phyloP scores from a whole-genome alignment of 768 basidiomycete genomes.

The Collybiopsis confluens region DNA sequence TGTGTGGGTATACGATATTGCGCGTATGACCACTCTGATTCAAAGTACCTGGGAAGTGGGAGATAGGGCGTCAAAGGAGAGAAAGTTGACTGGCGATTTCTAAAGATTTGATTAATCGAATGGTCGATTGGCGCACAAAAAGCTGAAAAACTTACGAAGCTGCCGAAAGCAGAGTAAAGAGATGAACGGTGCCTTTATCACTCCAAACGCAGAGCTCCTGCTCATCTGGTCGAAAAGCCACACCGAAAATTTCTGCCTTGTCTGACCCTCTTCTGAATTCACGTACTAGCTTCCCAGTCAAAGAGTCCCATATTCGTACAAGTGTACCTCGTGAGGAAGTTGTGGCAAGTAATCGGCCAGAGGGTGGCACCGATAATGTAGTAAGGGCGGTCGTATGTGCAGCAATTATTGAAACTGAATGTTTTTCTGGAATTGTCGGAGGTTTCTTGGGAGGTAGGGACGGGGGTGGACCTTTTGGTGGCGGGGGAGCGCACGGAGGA shows the following conservation, averaged over 20 bases:
- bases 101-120: not conserved
- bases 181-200: constrained; percentile 92
- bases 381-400: constrained; percentile 81
- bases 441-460: constrained; percentile 49
- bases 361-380: constrained; percentile 71
- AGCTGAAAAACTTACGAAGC: constrained; percentile 48
- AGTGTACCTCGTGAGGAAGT: constrained; percentile 82
- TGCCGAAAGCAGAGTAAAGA: constrained; percentile 73
- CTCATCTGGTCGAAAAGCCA: constrained; percentile 84
- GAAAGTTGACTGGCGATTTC: constrained; percentile 82
- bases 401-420: constrained; percentile 74
- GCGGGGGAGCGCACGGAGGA: constrained; percentile 68
- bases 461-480: constrained; percentile 51
- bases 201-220: constrained; percentile 88
- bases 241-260: constrained; percentile 87
- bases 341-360: constrained; percentile 78
- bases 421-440: constrained; percentile 52
- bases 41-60: constrained; percentile 85
- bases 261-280: constrained; percentile 86
- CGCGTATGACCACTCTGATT: constrained; percentile 96
- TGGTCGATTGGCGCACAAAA: no score
- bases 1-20: constrained; percentile 87
- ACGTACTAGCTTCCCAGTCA: constrained; percentile 65
- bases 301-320: constrained; percentile 81
- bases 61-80: constrained; percentile 77